phyloP scores from a whole-genome alignment of 371 early-diverging fungal genomes.

The Actinomortierella wolfii region DNA sequence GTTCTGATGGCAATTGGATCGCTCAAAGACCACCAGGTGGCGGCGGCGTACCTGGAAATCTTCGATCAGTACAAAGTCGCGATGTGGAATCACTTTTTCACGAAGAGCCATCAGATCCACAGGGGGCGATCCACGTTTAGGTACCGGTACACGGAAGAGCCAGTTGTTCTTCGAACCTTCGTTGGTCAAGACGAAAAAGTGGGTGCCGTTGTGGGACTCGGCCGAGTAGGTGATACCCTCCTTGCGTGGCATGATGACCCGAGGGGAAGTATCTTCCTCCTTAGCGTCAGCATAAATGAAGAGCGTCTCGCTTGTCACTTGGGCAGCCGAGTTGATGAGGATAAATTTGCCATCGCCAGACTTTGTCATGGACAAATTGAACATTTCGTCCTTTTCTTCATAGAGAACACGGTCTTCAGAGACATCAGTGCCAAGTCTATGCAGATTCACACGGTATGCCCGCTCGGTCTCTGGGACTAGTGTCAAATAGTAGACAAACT shows the following conservation, averaged over 20 bases:
- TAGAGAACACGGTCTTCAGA: constrained; percentile 51
- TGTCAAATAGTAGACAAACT: constrained; percentile 53
- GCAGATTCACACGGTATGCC: constrained; percentile 56
- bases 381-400: constrained; percentile 67
- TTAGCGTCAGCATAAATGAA: constrained; percentile 48
- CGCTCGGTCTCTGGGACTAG: constrained; percentile 59
- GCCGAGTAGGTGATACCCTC: constrained; percentile 52
- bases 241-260: constrained; percentile 54
- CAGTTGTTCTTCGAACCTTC: constrained; percentile 50
- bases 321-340: constrained; percentile 54
- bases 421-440: constrained; percentile 49
- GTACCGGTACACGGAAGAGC: constrained; percentile 59
- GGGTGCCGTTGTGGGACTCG: constrained; percentile 51
- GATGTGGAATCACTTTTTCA: constrained; percentile 56
- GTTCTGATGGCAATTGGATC: constrained; percentile 65
- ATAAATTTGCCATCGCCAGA: constrained; percentile 53
- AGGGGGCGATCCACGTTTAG: constrained; percentile 28
- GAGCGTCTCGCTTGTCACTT: constrained; percentile 62
- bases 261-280: constrained; percentile 13
- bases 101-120: constrained; percentile 21
- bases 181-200: constrained; percentile 63
- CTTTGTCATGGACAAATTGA: constrained; percentile 56
- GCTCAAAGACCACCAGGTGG: constrained; percentile 61
- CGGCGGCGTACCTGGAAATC: constrained; percentile 53
- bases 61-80: constrained; percentile 62